Evolutionary conservation across 228 moss, liverwort and hornwort genomes (phyloP), one percentile per base, ranked within the genome.

Genomic region (Sphagnum fallax): DNA sequence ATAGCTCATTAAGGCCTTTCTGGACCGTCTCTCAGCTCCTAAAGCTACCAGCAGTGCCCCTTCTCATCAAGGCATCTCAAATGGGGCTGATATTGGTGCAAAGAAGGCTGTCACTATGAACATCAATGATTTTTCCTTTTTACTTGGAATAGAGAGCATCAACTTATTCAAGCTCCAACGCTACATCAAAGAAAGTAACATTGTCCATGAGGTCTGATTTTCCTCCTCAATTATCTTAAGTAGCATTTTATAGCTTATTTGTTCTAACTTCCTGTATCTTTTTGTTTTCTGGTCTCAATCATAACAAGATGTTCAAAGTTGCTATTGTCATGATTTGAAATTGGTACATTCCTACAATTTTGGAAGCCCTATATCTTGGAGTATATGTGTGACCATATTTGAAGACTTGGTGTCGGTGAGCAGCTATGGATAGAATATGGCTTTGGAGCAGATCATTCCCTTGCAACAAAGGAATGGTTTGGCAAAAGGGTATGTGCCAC

Each of bases 181-280:
- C 55, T 98, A 98, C 78, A 93, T 98, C 60, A 91, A 87, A 76
- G 97, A 93, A 51, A 98, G 93, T 84, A 98, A 98, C 73, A 98
- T 98, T 65, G 90, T 98, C 57, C 89, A 93, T 81, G 93, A 98
- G 93, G 93, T 93, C 65, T 74, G 74, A 66, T 65, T 32, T 32
- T 32, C 32, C 32, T 32, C 32, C 2, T 32, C 32, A 32, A 32
- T 32, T 32, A 32, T 32, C 32, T 32, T 32, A 32, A 32, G 32
- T 32, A 2, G 2, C 32, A 32, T 32, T 32, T 32, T 32, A 32
- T 32, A 3, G 2, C 32, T 32, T 32, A 32, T 32, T 32, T 32
- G 2, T 32, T 32, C 32, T 32, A 2, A 1, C 32, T 32, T 32
- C 32, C 32, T 32, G 2, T 32, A 32, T 32, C 32, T 32, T 32